These are phyloP conservation scores for Blastocystis sp. DNA, from an alignment of 352 stramenopile species.

Conservation along the genomic window DNA sequence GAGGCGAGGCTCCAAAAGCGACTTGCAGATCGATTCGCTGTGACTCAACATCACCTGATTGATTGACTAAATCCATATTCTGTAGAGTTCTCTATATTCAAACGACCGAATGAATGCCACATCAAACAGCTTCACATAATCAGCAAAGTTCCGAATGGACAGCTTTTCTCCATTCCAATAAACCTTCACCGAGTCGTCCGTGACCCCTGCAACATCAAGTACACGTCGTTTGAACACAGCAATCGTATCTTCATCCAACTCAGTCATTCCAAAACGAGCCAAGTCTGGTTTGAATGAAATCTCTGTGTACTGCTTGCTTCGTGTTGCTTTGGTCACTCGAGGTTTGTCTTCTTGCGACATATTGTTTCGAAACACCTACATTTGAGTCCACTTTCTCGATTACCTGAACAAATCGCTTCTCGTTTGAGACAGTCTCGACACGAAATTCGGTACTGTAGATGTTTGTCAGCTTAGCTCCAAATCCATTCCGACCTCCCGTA, in stretches of 20 bases:
- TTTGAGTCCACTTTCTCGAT: conserved; percentile 66
- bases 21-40: conserved; percentile 73
- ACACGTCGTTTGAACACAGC: conserved; percentile 88
- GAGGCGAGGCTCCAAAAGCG: conserved; percentile 83
- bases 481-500: conserved; percentile 88
- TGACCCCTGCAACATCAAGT: conserved; percentile 92
- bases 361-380: conserved; percentile 89
- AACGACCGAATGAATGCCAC: conserved; percentile 65
- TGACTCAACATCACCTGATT: conserved; percentile 62
- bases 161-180: conserved; percentile 68
- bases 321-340: conserved; percentile 67
- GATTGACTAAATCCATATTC: neutral
- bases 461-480: conserved; percentile 97
- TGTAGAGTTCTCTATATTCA: neutral
- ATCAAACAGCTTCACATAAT: conserved; percentile 85
- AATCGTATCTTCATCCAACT: conserved; percentile 83
- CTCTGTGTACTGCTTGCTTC: conserved; percentile 85
- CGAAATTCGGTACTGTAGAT: conserved; percentile 98
- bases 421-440: conserved; percentile 91
- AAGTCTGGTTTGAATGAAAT: conserved; percentile 95
- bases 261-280: conserved; percentile 85
- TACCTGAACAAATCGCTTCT: conserved; percentile 80
- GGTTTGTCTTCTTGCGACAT: conserved; percentile 84
- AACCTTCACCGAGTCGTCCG: conserved; percentile 78
- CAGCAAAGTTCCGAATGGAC: conserved; percentile 86